Percentiles rank a stretch among this genome's conserved stretches.
Evolutionary conservation across 2,329 filamentous ascomycete genomes (phyloP).

Genomic region (Colletotrichum musae): DNA sequence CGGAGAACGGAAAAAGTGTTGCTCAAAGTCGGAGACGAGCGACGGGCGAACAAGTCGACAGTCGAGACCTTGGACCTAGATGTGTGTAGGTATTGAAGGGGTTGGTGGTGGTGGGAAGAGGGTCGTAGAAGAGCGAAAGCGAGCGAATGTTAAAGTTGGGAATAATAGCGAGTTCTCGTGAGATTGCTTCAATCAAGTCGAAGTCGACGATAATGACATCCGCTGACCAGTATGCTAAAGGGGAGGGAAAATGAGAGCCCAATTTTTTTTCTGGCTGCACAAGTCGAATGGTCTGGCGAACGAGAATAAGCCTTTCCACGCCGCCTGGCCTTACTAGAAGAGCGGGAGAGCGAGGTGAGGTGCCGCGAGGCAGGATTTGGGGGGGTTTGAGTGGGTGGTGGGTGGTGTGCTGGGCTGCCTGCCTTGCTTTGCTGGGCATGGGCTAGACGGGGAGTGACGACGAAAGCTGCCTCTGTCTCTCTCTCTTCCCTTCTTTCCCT

Average conservation of each 20-base stretch:
- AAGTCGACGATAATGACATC: slow-evolving; percentile 27
- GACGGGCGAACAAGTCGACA: background rate
- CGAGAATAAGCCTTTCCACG: slow-evolving; percentile 39
- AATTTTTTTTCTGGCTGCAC: slow-evolving; percentile 25
- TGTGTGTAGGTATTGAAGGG: no score
- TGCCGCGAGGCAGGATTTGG: slow-evolving; percentile 6
- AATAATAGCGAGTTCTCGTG: slow-evolving; percentile 16
- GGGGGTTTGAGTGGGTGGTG: slow-evolving; percentile 12
- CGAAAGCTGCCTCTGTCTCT: no score
- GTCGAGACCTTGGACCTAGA: no score
- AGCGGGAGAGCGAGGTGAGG: slow-evolving; percentile 25
- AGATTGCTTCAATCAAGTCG: slow-evolving; percentile 26
- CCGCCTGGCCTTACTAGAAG: slow-evolving; percentile 24
- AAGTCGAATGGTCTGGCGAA: slow-evolving; percentile 35
- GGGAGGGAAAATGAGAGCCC: slow-evolving; percentile 15
- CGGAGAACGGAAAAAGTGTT: slow-evolving; percentile 32
- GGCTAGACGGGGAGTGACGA: no score
- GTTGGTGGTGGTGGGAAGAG: background rate
- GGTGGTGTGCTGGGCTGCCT: slow-evolving; percentile 16
- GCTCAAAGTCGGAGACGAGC: background rate
- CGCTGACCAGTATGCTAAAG: slow-evolving; percentile 10
- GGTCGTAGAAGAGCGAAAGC: slow-evolving; percentile 36
- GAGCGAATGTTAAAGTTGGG: slow-evolving; percentile 21
- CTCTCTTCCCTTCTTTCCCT: no score
- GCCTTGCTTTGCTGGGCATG: background rate